These are phyloP conservation scores for Fusarium sp. DNA, from an alignment of 2,329 filamentous ascomycete species.

Conservation along the genomic window DNA sequence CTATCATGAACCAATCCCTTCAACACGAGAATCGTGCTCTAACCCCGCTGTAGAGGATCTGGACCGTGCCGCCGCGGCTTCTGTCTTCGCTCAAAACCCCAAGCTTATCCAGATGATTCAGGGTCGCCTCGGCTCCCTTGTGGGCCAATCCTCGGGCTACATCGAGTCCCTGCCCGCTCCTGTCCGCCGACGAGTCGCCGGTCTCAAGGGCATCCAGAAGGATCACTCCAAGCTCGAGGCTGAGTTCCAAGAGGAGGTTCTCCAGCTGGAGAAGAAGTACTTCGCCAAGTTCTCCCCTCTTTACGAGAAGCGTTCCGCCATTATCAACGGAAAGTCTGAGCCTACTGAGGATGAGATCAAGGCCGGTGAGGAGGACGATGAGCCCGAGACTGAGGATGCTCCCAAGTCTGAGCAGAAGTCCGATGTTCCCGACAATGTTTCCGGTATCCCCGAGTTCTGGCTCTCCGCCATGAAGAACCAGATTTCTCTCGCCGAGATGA, in stretches of 20 bases:
- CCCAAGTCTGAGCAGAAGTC: conserved; percentile 70
- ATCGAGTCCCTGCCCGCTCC: conserved; percentile 93
- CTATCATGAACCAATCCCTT: conserved; percentile 21
- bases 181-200: conserved; percentile 93
- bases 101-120: conserved; percentile 97
- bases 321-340: conserved; percentile 89
- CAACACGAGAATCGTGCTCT: conserved; percentile 22
- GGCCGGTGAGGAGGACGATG: conserved; percentile 84
- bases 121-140: conserved; percentile 91
- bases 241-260: conserved; percentile 97
- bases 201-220: conserved; percentile 97
- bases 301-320: conserved; percentile 93
- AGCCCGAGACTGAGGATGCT: conserved; percentile 77
- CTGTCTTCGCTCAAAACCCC: conserved; percentile 95
- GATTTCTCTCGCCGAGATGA: conserved; percentile 96
- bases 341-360: conserved; percentile 89
- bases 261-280: conserved; percentile 99
- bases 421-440: conserved; percentile 68
- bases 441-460: conserved; percentile 99
- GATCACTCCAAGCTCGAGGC: conserved; percentile 98
- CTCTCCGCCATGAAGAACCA: conserved; percentile 99
- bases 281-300: conserved; percentile 98
- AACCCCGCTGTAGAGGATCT: conserved; percentile 78
- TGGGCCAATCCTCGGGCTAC: conserved; percentile 96
- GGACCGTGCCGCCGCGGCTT: conserved; percentile 87